Evolutionary conservation across 495 filamentous ascomycete genomes (phyloP).

Genomic region (Aspergillus affinis): DNA sequence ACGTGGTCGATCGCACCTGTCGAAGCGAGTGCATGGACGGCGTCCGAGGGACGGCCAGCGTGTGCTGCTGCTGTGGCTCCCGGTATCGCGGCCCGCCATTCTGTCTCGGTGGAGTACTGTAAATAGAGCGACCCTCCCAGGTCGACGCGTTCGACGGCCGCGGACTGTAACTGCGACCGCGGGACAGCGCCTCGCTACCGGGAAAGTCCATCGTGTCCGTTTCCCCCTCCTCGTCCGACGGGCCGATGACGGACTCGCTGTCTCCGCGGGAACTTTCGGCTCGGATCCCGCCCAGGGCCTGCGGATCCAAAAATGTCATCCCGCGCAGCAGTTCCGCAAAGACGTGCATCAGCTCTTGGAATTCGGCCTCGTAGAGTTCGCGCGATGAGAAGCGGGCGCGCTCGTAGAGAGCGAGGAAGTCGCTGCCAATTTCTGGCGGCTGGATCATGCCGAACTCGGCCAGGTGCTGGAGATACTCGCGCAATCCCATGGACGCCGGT

Average conservation of each 20-base stretch:
- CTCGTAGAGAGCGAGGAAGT: conserved; percentile 80
- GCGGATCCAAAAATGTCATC: conserved; percentile 64
- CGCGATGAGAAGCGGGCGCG: conserved; percentile 72
- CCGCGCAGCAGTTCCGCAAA: conserved; percentile 78
- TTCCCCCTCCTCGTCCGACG: conserved; percentile 48
- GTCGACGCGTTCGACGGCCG: conserved; percentile 34
- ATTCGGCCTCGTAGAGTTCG: conserved; percentile 62
- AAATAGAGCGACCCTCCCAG: conserved; percentile 34
- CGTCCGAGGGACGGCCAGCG: conserved; percentile 22
- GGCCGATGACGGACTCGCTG: conserved; percentile 43
- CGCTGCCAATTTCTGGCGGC: conserved; percentile 50
- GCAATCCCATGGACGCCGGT: conserved; percentile 69
- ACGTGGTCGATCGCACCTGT: conserved; percentile 36
- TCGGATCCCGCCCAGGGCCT: conserved; percentile 43
- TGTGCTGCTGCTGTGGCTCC: not conserved
- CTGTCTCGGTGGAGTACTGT: conserved; percentile 31
- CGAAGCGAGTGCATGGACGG: conserved; percentile 40
- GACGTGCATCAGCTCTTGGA: conserved; percentile 80
- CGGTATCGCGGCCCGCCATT: conserved; percentile 12
- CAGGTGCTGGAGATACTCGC: conserved; percentile 77
- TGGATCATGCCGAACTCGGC: conserved; percentile 62
- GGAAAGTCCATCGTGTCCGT: conserved; percentile 40
- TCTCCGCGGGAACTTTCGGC: conserved; percentile 31
- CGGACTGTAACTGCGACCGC: conserved; percentile 31
- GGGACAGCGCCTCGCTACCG: conserved; percentile 20